Percentiles rank a stretch among this genome's conserved stretches.
phyloP scores from a whole-genome alignment of 164 flowering plant genomes.

The Nelumbo lutea region DNA sequence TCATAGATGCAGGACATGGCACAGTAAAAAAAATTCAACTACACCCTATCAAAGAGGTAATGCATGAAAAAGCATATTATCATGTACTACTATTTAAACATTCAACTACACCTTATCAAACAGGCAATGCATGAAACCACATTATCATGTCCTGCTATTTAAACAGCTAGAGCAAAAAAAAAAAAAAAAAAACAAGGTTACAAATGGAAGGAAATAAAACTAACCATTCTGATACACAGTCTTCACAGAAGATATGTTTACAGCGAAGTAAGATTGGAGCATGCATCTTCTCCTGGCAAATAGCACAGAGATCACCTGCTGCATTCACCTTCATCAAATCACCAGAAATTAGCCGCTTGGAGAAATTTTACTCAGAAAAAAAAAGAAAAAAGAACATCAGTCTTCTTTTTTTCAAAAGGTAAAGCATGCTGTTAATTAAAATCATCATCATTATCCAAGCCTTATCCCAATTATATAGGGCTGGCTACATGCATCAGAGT shows the following conservation, averaged over 20 bases:
- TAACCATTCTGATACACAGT: conserved; percentile 96
- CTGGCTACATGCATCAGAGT: too few species aligned
- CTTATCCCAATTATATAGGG: too few species aligned
- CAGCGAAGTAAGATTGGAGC: conserved; percentile 90
- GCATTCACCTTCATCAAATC: conserved; percentile 65
- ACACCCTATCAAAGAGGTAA: too few species aligned
- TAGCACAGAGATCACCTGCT: conserved; percentile 94
- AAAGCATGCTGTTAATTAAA: too few species aligned
- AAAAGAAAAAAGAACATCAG: not conserved
- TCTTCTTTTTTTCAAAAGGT: too few species aligned
- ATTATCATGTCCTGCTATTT: not conserved
- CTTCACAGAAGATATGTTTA: conserved; percentile 96
- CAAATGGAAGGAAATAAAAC: conserved; percentile 13
- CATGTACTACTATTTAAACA: too few species aligned
- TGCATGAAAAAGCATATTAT: too few species aligned
- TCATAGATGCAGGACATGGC: too few species aligned
- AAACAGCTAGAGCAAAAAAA: not conserved
- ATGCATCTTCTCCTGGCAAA: conserved; percentile 98
- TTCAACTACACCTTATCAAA: not conserved
- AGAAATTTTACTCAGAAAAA: not conserved
- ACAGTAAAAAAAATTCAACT: too few species aligned
- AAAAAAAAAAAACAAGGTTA: not conserved
- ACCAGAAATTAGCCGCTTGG: not conserved
- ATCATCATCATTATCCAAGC: too few species aligned
- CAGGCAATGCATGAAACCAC: not conserved